Conservation (phyloP, 108 stramenopile genomes). For the Skeletonema menzelii region DNA sequence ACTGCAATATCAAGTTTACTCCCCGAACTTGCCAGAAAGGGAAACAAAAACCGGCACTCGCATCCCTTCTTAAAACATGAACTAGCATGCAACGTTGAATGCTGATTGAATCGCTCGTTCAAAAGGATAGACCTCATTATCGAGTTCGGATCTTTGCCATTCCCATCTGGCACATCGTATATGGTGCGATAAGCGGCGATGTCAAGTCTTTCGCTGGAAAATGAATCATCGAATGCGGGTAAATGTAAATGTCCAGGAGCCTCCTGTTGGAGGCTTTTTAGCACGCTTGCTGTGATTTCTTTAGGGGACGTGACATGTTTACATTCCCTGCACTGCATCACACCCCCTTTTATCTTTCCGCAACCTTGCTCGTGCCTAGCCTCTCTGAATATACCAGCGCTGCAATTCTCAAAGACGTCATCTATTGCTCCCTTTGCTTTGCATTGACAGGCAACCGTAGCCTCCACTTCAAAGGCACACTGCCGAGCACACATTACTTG, state of each 20-base stretch:
- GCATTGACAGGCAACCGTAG: not conserved
- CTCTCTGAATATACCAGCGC: not conserved
- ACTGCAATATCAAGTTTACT: not conserved
- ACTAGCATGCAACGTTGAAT: not conserved
- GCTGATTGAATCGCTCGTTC: constrained; percentile 13
- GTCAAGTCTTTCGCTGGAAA: not conserved
- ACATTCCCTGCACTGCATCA: constrained; percentile 15
- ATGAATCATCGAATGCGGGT: no score
- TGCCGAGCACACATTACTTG: not conserved
- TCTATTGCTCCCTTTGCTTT: not conserved
- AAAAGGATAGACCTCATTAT: constrained; percentile 5
- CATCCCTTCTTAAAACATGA: constrained; percentile 27
- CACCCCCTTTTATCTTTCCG: not conserved
- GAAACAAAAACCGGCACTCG: constrained; percentile 19
- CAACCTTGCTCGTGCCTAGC: constrained; percentile 6
- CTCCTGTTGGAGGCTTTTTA: not conserved
- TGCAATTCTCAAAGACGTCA: not conserved
- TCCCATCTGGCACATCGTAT: not conserved
- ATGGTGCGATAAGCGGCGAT: constrained; percentile 18
- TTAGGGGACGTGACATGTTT: not conserved
- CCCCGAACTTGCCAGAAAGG: not conserved
- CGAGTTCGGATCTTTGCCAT: not conserved
- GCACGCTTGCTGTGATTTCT: not conserved
- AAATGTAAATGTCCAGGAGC: no score
- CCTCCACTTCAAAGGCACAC: constrained; percentile 4